Conservation (phyloP, 2,329 filamentous ascomycete species). For the Cytospora leucostoma region DNA sequence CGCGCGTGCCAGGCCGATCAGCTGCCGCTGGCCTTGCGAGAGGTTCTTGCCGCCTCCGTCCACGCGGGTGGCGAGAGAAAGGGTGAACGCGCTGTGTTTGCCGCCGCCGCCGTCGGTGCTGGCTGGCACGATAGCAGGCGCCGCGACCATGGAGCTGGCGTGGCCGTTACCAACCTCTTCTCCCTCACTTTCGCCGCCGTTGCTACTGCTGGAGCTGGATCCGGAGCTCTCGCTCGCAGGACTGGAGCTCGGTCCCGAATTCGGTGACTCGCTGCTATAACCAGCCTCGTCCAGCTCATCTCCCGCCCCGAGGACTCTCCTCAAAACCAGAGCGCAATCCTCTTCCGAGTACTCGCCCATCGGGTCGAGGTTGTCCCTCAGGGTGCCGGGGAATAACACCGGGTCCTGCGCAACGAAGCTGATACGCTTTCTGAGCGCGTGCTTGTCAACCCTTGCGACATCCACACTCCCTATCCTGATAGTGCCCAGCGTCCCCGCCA, state of each 20-base stretch:
- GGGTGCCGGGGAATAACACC: conserved; percentile 59
- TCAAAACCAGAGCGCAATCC: conserved; percentile 54
- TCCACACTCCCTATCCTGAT: conserved; percentile 58
- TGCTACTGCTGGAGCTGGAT: conserved; percentile 19
- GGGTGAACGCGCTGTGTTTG: conserved; percentile 32
- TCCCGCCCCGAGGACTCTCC: conserved; percentile 57
- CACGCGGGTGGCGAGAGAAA: conserved; percentile 52
- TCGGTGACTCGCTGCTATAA: conserved; percentile 14
- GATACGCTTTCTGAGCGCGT: conserved; percentile 57
- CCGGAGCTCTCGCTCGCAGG: conserved; percentile 13
- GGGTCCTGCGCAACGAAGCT: conserved; percentile 67
- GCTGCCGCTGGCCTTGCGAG: conserved; percentile 63
- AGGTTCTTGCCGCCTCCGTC: conserved; percentile 63
- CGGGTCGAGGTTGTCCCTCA: conserved; percentile 69
- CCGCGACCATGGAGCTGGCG: conserved; percentile 28
- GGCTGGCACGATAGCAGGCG: neutral
- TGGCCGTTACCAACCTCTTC: conserved; percentile 2
- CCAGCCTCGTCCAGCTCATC: conserved; percentile 20
- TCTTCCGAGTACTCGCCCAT: conserved; percentile 57
- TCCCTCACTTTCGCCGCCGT: neutral
- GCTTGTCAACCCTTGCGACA: conserved; percentile 55
- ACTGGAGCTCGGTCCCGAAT: conserved; percentile 7
- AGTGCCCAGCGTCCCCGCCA: conserved; percentile 41
- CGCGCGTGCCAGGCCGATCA: conserved; percentile 61
- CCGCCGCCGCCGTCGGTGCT: conserved; percentile 42